These are phyloP conservation scores for Rhodofomes roseus DNA, from an alignment of 1,284 basidiomycete genomes.

Conservation along the genomic window DNA sequence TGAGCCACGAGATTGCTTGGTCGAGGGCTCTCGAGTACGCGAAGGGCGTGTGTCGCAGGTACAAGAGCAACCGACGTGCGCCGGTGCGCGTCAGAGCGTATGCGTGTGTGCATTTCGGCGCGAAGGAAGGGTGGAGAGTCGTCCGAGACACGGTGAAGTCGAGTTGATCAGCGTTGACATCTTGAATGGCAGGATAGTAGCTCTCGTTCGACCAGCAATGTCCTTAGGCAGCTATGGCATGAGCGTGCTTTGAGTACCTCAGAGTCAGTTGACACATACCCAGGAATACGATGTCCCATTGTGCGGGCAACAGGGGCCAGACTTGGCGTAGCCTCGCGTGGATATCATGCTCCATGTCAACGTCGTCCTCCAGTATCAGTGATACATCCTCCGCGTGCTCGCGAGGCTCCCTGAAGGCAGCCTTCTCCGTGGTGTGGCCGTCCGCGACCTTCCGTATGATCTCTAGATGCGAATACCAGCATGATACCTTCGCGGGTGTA, in stretches of 20 bases:
- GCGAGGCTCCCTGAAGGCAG: too few relatives aligned
- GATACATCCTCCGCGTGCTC: constrained; percentile 27
- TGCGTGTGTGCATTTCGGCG: constrained; percentile 68
- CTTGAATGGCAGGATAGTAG: constrained; percentile 23
- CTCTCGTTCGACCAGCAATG: constrained; percentile 74
- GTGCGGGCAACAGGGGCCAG: constrained; percentile 53
- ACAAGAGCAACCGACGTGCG: constrained; percentile 48
- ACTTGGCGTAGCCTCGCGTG: constrained; percentile 42
- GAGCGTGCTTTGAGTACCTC: background rate
- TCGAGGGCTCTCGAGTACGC: constrained; percentile 76
- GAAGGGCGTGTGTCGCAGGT: constrained; percentile 59
- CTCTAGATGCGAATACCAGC: constrained; percentile 71
- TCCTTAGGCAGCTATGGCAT: constrained; percentile 33
- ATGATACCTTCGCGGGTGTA: constrained; percentile 58
- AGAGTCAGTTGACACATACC: constrained; percentile 40
- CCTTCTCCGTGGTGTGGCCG: background rate
- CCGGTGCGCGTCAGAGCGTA: constrained; percentile 55
- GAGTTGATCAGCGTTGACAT: background rate
- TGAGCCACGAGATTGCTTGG: constrained; percentile 69
- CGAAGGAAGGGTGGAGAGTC: constrained; percentile 47
- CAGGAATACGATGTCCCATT: constrained; percentile 77
- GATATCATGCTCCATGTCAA: constrained; percentile 75
- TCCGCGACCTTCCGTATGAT: constrained; percentile 46
- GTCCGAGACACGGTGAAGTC: background rate
- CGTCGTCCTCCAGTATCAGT: constrained; percentile 74